Percentiles rank a stretch among this genome's conserved stretches.
These are phyloP conservation scores for Dalbergia cochinchinensis DNA, from an alignment of 306 rosid genomes.

Conservation along the genomic window DNA sequence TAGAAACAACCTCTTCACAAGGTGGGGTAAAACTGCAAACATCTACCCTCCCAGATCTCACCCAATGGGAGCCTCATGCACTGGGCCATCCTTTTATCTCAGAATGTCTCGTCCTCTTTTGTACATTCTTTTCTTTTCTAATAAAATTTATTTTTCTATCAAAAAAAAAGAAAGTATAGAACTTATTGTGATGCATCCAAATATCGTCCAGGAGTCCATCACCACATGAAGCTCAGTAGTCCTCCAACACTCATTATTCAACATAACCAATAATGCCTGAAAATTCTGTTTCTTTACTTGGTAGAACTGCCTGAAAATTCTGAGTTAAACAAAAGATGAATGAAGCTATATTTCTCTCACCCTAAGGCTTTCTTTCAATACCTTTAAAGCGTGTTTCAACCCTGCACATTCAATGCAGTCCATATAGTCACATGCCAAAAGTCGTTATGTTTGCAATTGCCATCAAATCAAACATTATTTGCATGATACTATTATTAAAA, in stretches of 20 bases:
- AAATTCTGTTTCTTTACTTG: not conserved
- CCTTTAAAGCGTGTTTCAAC: not conserved
- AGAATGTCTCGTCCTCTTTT: too few species aligned
- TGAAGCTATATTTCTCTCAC: conserved; percentile 25
- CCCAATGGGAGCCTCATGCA: too few species aligned
- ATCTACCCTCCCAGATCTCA: too few species aligned
- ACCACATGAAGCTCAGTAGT: conserved; percentile 31
- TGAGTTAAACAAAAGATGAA: conserved; percentile 1
- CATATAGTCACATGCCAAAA: conserved; percentile 22
- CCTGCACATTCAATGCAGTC: conserved; percentile 22
- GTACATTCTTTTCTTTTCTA: too few species aligned
- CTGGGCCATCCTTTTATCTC: too few species aligned
- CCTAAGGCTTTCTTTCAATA: not conserved
- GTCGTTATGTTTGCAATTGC: conserved; percentile 17
- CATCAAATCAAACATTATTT: conserved; percentile 29
- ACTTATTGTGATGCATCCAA: conserved; percentile 23
- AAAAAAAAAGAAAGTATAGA: not conserved
- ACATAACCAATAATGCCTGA: not conserved
- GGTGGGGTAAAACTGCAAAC: too few species aligned
- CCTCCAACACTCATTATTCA: conserved; percentile 19
- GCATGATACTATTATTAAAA: conserved; percentile 30
- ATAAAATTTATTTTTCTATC: too few species aligned
- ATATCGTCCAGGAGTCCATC: conserved; percentile 20
- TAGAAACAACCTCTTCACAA: too few species aligned
- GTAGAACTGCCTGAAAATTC: not conserved